A percentile compares a stretch with the other conserved stretches of the same genome.
phyloP scores from a whole-genome alignment of 2,329 filamentous ascomycete genomes.

The Penicillium sp. region DNA sequence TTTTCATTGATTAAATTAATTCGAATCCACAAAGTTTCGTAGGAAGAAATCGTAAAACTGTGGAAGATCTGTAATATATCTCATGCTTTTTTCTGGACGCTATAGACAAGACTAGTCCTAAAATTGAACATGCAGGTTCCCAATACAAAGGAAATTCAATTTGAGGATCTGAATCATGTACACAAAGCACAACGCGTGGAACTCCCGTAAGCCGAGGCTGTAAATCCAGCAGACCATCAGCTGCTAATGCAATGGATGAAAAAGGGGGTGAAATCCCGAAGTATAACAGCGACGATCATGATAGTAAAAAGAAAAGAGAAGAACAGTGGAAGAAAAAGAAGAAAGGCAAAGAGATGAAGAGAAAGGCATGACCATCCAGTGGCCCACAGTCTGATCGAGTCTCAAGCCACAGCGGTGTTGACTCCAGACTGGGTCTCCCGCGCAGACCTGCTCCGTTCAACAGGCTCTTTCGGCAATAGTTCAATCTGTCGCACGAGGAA shows the following conservation, averaged over 20 bases:
- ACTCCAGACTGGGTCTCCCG: slow-evolving; percentile 29
- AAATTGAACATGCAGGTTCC: neutral
- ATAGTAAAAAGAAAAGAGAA: slow-evolving; percentile 5
- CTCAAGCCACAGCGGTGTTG: slow-evolving; percentile 32
- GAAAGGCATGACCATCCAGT: slow-evolving; percentile 8
- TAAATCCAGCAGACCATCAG: slow-evolving; percentile 13
- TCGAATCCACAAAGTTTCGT: neutral
- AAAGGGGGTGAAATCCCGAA: slow-evolving; percentile 2
- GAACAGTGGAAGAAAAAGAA: neutral
- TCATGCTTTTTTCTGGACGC: neutral
- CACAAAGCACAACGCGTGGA: slow-evolving; percentile 11
- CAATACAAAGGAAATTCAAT: neutral
- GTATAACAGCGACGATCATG: slow-evolving; percentile 15
- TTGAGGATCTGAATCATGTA: slow-evolving; percentile 5
- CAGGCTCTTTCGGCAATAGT: slow-evolving; percentile 43
- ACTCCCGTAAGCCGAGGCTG: slow-evolving; percentile 21
- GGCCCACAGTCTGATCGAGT: slow-evolving; percentile 11
- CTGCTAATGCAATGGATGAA: slow-evolving; percentile 15
- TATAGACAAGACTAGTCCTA: neutral
- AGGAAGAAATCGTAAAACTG: neutral
- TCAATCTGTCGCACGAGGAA: slow-evolving; percentile 95
- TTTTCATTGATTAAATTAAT: neutral
- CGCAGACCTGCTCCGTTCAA: slow-evolving; percentile 34
- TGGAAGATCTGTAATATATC: neutral
- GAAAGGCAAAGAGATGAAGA: neutral